A percentile compares a stretch with the other conserved stretches of the same genome.
Evolutionary conservation across 495 filamentous ascomycete genomes (phyloP).

Genomic region (Alectoria sarmentosa): DNA sequence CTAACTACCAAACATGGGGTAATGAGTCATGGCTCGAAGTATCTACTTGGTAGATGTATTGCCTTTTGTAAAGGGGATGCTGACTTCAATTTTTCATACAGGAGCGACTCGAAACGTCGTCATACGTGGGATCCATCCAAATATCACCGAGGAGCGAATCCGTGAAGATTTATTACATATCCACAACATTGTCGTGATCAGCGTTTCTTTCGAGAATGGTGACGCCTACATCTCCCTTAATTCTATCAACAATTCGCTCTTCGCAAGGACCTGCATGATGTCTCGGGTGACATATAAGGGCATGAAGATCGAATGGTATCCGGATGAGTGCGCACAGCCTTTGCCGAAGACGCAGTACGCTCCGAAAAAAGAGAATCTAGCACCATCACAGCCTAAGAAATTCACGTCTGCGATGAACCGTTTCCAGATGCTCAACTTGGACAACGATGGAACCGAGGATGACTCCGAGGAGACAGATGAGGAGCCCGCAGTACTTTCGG

Average conservation of each 20-base stretch:
- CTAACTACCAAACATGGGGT: background rate
- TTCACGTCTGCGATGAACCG: conserved; percentile 43
- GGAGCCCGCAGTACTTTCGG: conserved; percentile 12
- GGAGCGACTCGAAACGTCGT: conserved; percentile 78
- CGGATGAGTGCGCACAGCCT: conserved; percentile 67
- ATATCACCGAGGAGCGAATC: conserved; percentile 56
- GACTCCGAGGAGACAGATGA: conserved; percentile 22
- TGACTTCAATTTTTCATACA: background rate
- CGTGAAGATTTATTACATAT: conserved; percentile 77
- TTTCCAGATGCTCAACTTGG: conserved; percentile 57
- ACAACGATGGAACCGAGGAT: conserved; percentile 34
- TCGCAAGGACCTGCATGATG: conserved; percentile 73
- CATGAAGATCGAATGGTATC: conserved; percentile 61
- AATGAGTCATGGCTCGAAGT: background rate
- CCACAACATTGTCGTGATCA: conserved; percentile 66
- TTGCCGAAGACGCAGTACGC: conserved; percentile 34
- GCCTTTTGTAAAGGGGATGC: background rate
- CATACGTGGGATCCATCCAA: conserved; percentile 48
- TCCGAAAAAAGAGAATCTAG: conserved; percentile 32
- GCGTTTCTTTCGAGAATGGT: conserved; percentile 49
- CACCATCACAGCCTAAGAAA: conserved; percentile 32
- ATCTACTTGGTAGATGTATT: background rate
- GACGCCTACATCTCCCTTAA: conserved; percentile 66
- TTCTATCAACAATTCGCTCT: conserved; percentile 68
- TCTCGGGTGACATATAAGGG: conserved; percentile 68